These are phyloP conservation scores for Acanthamoeba healyi DNA, from an alignment of 208 protist genomes.

Conservation along the genomic window DNA sequence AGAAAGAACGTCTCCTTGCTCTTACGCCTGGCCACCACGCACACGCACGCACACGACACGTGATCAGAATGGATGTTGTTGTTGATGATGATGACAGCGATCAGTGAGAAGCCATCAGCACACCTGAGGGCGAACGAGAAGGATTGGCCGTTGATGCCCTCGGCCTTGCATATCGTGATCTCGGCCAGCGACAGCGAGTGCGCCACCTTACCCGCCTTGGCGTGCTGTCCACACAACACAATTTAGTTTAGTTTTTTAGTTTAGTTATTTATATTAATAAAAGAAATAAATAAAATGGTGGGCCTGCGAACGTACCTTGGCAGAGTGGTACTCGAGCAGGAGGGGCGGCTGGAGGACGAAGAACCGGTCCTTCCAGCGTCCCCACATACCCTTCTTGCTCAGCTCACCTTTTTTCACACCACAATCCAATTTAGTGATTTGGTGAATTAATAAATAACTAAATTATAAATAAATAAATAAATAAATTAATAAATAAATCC, in stretches of 20 bases:
- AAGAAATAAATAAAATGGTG: too few relatives aligned
- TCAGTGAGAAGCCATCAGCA: too few relatives aligned
- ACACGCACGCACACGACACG: neutral
- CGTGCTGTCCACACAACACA: neutral
- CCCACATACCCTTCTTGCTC: constrained; percentile 64
- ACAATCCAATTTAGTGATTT: neutral
- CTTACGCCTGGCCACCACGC: neutral
- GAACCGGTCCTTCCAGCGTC: constrained; percentile 42
- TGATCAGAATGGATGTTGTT: neutral
- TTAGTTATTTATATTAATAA: neutral
- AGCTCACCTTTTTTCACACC: neutral
- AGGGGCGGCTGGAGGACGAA: constrained; percentile 50
- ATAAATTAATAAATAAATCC: too few relatives aligned
- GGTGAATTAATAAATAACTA: neutral
- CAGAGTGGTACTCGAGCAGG: constrained; percentile 47
- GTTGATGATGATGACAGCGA: neutral
- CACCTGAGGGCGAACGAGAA: constrained; percentile 47
- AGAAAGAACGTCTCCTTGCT: constrained; percentile 61
- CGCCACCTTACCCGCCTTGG: constrained; percentile 2
- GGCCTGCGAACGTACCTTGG: neutral
- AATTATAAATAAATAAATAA: neutral
- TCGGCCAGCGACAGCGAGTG: constrained; percentile 18
- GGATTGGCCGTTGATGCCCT: constrained; percentile 23
- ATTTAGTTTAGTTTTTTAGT: neutral
- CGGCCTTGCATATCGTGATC: constrained; percentile 41